These are phyloP conservation scores for Hemisphaericaspora subhashii DNA, from an alignment of 1,139 yeast genomes.

Conservation along the genomic window DNA sequence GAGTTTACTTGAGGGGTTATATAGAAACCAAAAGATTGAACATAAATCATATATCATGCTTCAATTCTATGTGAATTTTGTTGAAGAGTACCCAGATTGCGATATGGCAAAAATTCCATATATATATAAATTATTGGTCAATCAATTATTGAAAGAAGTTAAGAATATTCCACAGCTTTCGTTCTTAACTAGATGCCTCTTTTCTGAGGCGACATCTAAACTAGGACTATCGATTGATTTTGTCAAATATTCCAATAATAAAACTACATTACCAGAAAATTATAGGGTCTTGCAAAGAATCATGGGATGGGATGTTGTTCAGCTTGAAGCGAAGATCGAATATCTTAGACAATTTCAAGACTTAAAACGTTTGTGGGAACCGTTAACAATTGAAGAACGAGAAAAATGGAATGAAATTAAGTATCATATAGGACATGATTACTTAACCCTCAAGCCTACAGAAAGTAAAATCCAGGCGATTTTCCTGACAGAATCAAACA, in stretches of 20 bases:
- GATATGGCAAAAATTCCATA: constrained; percentile 5
- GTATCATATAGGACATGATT: neutral
- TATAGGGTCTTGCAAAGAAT: constrained; percentile 29
- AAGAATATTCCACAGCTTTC: constrained; percentile 9
- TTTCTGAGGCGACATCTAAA: constrained; percentile 23
- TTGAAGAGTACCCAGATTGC: constrained; percentile 1
- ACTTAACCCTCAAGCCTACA: neutral
- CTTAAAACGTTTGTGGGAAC: constrained; percentile 10
- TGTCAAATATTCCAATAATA: constrained; percentile 7
- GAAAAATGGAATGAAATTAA: constrained; percentile 17
- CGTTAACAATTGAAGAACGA: constrained; percentile 15
- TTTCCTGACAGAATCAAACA: neutral
- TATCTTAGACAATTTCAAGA: neutral
- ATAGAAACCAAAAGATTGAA: constrained; percentile 11
- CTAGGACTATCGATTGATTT: constrained; percentile 26
- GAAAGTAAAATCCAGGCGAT: neutral
- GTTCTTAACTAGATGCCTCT: constrained; percentile 24
- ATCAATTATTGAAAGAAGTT: constrained; percentile 9
- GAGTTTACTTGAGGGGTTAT: constrained; percentile 16
- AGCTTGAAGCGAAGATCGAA: constrained; percentile 23
- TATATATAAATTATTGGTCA: constrained; percentile 8
- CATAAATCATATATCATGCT: constrained; percentile 16
- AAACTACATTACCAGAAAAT: constrained; percentile 23
- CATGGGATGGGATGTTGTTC: constrained; percentile 17
- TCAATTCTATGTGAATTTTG: constrained; percentile 17